Evolutionary conservation across 495 filamentous ascomycete species (phyloP).

Genomic region (Hypoxylon fragiforme): DNA sequence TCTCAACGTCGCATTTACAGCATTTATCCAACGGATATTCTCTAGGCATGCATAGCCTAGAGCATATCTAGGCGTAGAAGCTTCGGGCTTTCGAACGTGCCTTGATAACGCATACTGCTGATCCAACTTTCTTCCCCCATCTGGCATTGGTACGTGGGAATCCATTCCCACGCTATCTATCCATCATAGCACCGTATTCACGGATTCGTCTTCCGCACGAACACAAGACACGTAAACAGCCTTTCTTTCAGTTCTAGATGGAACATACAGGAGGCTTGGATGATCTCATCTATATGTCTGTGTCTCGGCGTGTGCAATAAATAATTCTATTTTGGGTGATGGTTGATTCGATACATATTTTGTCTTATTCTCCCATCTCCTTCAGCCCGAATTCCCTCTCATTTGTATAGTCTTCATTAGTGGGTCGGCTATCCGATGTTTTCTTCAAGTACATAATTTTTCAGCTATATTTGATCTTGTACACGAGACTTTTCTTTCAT

Average conservation of each 20-base stretch:
- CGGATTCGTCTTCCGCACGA: slow-evolving; percentile 27
- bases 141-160: slow-evolving; percentile 5
- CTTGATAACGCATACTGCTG: slow-evolving; percentile 22
- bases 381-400: slow-evolving; percentile 6
- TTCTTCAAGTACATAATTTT: slow-evolving; percentile 16
- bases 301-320: neutral
- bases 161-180: slow-evolving; percentile 27
- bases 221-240: slow-evolving; percentile 19
- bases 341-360: slow-evolving; percentile 14
- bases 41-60: slow-evolving; percentile 30
- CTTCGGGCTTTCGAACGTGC: slow-evolving; percentile 22
- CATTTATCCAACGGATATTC: slow-evolving; percentile 31
- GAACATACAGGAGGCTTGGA: slow-evolving; percentile 5
- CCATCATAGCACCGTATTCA: slow-evolving; percentile 12
- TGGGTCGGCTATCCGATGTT: slow-evolving; percentile 12
- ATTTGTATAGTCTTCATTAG: neutral
- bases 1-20: slow-evolving; percentile 23
- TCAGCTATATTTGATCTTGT: slow-evolving; percentile 13
- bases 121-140: slow-evolving; percentile 22
- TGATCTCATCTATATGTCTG: slow-evolving; percentile 23
- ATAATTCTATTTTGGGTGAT: neutral
- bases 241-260: slow-evolving; percentile 16
- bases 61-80: slow-evolving; percentile 9
- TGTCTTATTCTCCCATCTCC: slow-evolving; percentile 7
- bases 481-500: neutral